Conservation (phyloP, 73 alveolate species). For the Tetrahymena malaccensis region DNA sequence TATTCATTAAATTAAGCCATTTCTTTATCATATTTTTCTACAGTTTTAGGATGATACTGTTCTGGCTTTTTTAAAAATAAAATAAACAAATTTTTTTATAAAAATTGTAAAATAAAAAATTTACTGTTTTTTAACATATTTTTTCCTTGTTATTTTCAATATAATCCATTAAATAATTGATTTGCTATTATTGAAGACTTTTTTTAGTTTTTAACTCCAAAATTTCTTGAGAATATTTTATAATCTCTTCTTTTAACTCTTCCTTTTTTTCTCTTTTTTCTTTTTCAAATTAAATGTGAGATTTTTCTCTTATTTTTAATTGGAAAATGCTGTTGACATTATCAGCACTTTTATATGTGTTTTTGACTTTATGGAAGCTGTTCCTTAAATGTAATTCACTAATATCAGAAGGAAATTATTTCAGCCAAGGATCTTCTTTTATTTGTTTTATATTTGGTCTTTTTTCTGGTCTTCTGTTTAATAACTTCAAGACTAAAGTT, state of each 20-base stretch:
- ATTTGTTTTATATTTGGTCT: conserved; percentile 11
- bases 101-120: not conserved
- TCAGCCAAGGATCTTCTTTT: conserved; percentile 19
- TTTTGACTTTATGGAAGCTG: not conserved
- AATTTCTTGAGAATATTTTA: not conserved
- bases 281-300: not conserved
- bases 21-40: not conserved
- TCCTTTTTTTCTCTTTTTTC: not conserved
- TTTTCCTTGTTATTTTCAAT: not conserved
- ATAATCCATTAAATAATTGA: not conserved
- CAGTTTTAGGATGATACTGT: not conserved
- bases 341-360: not conserved
- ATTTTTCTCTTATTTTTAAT: not conserved
- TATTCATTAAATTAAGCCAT: not conserved
- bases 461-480: conserved; percentile 6
- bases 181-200: not conserved
- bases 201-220: not conserved
- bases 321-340: not conserved
- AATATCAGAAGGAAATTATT: not conserved
- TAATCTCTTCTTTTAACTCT: not conserved
- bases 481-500: conserved; percentile 14
- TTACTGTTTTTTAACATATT: not conserved
- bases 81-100: not conserved
- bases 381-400: not conserved
- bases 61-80: not conserved